Percentiles rank a stretch among this genome's conserved stretches.
Conservation (phyloP, 768 basidiomycete species). For the Termitomyces sp. region DNA sequence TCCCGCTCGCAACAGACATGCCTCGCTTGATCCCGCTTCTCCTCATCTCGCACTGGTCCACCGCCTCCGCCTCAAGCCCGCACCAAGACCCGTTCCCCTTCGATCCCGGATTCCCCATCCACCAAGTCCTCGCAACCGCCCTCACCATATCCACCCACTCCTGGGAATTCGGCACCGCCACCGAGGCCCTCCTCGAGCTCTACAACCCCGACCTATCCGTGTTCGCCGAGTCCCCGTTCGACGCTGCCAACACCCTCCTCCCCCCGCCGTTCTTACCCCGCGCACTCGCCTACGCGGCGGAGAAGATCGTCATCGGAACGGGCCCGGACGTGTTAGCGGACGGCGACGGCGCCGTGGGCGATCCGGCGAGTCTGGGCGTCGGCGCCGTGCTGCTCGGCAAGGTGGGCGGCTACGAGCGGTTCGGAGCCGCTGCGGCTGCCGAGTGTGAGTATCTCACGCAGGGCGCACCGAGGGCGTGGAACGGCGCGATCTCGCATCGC, state of each 20-base stretch:
- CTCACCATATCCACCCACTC: constrained; percentile 21
- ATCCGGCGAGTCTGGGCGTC: constrained; percentile 35
- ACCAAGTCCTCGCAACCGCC: constrained; percentile 16
- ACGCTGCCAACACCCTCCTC: not conserved
- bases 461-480: constrained; percentile 31
- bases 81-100: constrained; percentile 11
- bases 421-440: constrained; percentile 27
- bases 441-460: constrained; percentile 39
- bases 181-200: constrained; percentile 23
- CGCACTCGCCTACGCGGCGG: not conserved
- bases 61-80: not conserved
- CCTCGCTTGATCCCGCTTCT: too few species aligned
- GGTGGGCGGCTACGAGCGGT: constrained; percentile 8
- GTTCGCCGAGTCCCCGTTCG: constrained; percentile 21
- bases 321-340: constrained; percentile 23
- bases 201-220: constrained; percentile 20
- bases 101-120: constrained; percentile 22
- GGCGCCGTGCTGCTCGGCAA: constrained; percentile 37
- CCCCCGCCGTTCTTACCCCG: not conserved
- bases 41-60: not conserved
- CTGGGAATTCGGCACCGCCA: constrained; percentile 26
- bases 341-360: constrained; percentile 31
- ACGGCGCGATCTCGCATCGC: constrained; percentile 52
- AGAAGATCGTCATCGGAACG: not conserved
- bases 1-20: too few species aligned